Evolutionary conservation across 73 alveolate genomes (phyloP).

Genomic region (Paramecium sexaurelia): DNA sequence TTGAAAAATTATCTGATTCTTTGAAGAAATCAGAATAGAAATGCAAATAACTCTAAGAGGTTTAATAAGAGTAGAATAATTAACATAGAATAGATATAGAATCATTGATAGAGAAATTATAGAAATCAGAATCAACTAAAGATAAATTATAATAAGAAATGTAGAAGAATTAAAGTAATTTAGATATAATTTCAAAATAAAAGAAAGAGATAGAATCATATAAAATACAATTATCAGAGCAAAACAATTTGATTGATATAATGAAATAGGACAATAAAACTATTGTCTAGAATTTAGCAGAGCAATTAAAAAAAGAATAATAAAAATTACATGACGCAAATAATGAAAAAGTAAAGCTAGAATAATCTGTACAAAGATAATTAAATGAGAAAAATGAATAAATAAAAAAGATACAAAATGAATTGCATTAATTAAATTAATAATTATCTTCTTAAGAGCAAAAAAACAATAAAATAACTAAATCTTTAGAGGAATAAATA

Average conservation of each 20-base stretch:
- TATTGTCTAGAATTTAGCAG: not conserved
- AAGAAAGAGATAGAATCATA: not conserved
- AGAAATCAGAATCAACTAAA: not conserved
- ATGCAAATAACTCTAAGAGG: not conserved
- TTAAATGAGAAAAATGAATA: not conserved
- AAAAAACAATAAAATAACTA: not conserved
- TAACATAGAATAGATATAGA: slow-evolving; percentile 7
- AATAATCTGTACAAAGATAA: not conserved
- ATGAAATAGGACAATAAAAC: not conserved
- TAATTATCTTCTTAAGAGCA: not conserved
- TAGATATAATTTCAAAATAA: not conserved
- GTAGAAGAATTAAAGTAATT: not conserved
- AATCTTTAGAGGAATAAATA: not conserved
- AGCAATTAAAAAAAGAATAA: not conserved
- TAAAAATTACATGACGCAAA: not conserved
- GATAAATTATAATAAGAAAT: not conserved
- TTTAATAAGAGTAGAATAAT: not conserved
- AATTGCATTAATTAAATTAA: not conserved
- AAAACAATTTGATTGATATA: not conserved
- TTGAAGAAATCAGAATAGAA: not conserved
- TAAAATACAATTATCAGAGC: not conserved
- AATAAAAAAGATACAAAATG: not conserved
- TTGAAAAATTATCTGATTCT: not conserved
- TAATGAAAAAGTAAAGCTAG: not conserved
- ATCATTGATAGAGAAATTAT: not conserved